Percentiles rank a stretch among this genome's conserved stretches.
These are phyloP conservation scores for Martensiomyces pterosporus DNA, from an alignment of 192 early-diverging fungal genomes.

Conservation along the genomic window DNA sequence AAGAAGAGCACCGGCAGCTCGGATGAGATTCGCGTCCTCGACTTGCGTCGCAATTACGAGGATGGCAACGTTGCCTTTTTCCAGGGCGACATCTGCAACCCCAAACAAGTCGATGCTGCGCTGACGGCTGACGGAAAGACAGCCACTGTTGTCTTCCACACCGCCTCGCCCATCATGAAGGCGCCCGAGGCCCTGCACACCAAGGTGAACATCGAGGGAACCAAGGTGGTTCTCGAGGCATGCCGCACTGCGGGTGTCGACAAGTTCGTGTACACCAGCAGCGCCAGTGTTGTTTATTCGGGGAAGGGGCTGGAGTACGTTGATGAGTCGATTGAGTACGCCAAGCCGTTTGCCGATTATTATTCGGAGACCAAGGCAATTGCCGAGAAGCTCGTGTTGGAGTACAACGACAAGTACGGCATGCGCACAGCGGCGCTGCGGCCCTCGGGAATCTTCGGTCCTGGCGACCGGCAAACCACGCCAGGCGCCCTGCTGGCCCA, in stretches of 20 bases:
- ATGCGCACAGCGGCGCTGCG: conserved; percentile 75
- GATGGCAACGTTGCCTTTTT: conserved; percentile 49
- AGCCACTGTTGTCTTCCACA: conserved; percentile 78
- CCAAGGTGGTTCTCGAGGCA: conserved; percentile 74
- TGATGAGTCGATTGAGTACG: conserved; percentile 76
- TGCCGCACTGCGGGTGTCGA: conserved; percentile 61
- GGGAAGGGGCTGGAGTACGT: conserved; percentile 71
- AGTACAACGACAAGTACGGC: conserved; percentile 58
- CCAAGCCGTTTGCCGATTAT: conserved; percentile 71
- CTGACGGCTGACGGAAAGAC: conserved; percentile 42
- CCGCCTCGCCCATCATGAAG: conserved; percentile 82
- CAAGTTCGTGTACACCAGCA: conserved; percentile 80
- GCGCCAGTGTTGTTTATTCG: conserved; percentile 84
- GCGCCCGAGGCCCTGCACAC: conserved; percentile 67
- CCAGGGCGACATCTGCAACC: conserved; percentile 60
- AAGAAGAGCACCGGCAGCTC: conserved; percentile 8
- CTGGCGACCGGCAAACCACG: conserved; percentile 68
- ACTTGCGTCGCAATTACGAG: conserved; percentile 57
- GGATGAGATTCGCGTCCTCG: conserved; percentile 76
- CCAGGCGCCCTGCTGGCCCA: conserved; percentile 65
- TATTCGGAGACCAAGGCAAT: conserved; percentile 87
- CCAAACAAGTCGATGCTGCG: conserved; percentile 53
- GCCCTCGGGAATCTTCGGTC: conserved; percentile 91
- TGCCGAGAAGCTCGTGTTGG: conserved; percentile 73
- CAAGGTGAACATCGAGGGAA: conserved; percentile 82